These are phyloP conservation scores for Medakamo hakoo DNA, from an alignment of 139 green algal genomes.

Conservation along the genomic window DNA sequence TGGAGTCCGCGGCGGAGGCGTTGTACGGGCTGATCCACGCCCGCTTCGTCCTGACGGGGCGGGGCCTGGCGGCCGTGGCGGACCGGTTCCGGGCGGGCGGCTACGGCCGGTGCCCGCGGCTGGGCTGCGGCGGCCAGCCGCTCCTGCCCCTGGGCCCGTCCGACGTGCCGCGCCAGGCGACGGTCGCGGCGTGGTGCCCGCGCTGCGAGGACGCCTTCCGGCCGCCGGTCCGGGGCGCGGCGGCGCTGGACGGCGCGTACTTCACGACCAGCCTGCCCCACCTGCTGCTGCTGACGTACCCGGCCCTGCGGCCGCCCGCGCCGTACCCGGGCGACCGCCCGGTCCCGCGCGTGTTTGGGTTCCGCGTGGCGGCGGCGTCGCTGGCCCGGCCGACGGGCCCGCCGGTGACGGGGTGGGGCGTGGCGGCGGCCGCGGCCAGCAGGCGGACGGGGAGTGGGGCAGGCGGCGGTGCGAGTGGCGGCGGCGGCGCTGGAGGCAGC, in stretches of 20 bases:
- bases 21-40: constrained; percentile 96
- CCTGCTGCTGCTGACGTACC: constrained; percentile 87
- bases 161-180: constrained; percentile 72
- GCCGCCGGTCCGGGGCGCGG: constrained; percentile 72
- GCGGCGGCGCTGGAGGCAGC: too few relatives aligned
- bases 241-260: constrained; percentile 55
- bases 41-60: constrained; percentile 76
- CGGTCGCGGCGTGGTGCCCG: constrained; percentile 84
- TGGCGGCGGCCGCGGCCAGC: too few relatives aligned
- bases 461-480: too few relatives aligned
- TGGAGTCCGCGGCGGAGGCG: constrained; percentile 90
- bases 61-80: constrained; percentile 58
- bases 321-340: constrained; percentile 27
- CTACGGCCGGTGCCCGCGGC: constrained; percentile 81
- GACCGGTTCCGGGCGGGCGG: constrained; percentile 87
- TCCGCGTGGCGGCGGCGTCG: constrained; percentile 61
- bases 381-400: background rate
- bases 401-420: too few relatives aligned
- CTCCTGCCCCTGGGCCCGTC: constrained; percentile 76
- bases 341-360: constrained; percentile 85
- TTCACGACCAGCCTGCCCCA: constrained; percentile 95
- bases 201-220: constrained; percentile 89
- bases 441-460: too few relatives aligned
- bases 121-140: constrained; percentile 75
- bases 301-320: constrained; percentile 45